These are phyloP conservation scores for Candida maris DNA, from an alignment of 805 yeast species.

Conservation along the genomic window DNA sequence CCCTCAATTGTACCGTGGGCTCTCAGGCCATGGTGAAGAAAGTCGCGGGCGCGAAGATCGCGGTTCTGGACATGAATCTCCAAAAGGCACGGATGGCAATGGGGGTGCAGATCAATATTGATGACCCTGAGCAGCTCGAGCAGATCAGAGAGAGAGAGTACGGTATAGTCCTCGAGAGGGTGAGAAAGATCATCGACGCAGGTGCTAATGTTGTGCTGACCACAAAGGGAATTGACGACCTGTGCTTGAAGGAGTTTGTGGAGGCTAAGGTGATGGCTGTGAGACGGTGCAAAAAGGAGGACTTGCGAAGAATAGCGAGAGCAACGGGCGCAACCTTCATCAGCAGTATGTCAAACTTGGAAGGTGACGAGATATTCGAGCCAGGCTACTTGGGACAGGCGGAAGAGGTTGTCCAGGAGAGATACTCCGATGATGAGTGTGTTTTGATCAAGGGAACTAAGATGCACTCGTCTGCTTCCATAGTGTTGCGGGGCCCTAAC, in stretches of 20 bases:
- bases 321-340: slow-evolving; percentile 96
- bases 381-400: slow-evolving; percentile 82
- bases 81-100: slow-evolving; percentile 97
- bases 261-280: slow-evolving; percentile 94
- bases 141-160: slow-evolving; percentile 85
- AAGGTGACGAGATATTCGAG: slow-evolving; percentile 93
- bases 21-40: slow-evolving; percentile 92
- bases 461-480: slow-evolving; percentile 87
- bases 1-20: slow-evolving; percentile 94
- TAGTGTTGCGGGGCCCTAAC: slow-evolving; percentile 92
- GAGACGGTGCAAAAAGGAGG: slow-evolving; percentile 95
- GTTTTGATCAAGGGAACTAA: slow-evolving; percentile 85
- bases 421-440: slow-evolving; percentile 95
- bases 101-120: slow-evolving; percentile 96
- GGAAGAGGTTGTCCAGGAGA: slow-evolving; percentile 84
- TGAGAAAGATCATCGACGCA: slow-evolving; percentile 72
- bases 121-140: slow-evolving; percentile 90
- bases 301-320: slow-evolving; percentile 91
- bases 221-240: slow-evolving; percentile 92
- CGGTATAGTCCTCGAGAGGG: slow-evolving; percentile 79
- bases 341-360: slow-evolving; percentile 84
- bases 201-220: slow-evolving; percentile 94
- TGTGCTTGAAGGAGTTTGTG: slow-evolving; percentile 85
- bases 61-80: slow-evolving; percentile 84
- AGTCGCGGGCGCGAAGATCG: slow-evolving; percentile 70